Conservation (phyloP, 1,139 yeast species). For the Yamadazyma diddensiae region DNA sequence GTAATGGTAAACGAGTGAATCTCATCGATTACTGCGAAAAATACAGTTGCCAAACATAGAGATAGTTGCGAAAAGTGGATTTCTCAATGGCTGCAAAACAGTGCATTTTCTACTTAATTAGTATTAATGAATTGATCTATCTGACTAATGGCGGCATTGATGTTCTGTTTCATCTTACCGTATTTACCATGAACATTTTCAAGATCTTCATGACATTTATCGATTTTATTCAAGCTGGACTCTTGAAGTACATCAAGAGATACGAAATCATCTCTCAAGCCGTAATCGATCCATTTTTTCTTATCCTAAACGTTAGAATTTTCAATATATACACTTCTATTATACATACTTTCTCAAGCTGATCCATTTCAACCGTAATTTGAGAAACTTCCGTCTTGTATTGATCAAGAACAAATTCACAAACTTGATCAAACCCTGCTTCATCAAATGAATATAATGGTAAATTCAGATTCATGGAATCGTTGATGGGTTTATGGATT, state of each 20-base stretch:
- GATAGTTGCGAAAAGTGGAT: not conserved
- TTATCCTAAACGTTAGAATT: too few relatives aligned
- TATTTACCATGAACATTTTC: not conserved
- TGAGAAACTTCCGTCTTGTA: not conserved
- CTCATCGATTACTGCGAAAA: slow-evolving; percentile 1
- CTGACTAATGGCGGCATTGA: slow-evolving; percentile 1
- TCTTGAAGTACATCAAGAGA: too few relatives aligned
- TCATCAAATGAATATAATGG: too few relatives aligned
- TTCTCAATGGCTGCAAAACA: not conserved
- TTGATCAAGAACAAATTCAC: not conserved
- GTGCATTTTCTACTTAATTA: not conserved
- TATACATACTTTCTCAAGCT: slow-evolving; percentile 1
- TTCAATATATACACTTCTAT: too few relatives aligned
- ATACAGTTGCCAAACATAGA: not conserved
- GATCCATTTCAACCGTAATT: not conserved
- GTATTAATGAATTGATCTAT: slow-evolving; percentile 1
- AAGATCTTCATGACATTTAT: not conserved
- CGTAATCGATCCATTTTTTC: too few relatives aligned
- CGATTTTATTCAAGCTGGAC: too few relatives aligned
- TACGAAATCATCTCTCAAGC: too few relatives aligned
- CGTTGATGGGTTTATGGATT: not conserved
- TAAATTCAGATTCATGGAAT: too few relatives aligned
- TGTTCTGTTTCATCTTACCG: not conserved
- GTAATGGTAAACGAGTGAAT: slow-evolving; percentile 7
- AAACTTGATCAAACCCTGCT: slow-evolving; percentile 1